Percentiles rank a stretch among this genome's conserved stretches.
Conservation (phyloP, 2,329 filamentous ascomycete species). For the Lachnellula hyalina region DNA sequence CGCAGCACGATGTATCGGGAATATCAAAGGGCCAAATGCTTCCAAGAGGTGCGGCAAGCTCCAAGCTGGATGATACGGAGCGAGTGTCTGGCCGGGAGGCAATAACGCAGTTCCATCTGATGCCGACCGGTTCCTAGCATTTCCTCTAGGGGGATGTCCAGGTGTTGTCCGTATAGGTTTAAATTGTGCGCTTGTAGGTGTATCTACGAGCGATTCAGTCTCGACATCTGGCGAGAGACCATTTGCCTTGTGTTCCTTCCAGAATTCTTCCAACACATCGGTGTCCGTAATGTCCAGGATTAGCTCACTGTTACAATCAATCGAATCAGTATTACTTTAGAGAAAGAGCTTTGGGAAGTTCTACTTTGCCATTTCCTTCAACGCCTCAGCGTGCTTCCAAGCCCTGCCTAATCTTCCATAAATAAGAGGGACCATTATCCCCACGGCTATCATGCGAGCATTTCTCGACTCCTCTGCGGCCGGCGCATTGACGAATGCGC, state of each 20-base stretch:
- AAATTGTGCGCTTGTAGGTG: slow-evolving; percentile 40
- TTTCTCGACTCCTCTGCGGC: slow-evolving; percentile 76
- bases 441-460: slow-evolving; percentile 89
- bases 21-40: slow-evolving; percentile 84
- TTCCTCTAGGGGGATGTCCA: slow-evolving; percentile 34
- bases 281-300: slow-evolving; percentile 61
- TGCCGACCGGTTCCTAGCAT: slow-evolving; percentile 52
- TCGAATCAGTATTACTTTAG: slow-evolving; percentile 20
- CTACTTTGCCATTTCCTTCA: slow-evolving; percentile 71
- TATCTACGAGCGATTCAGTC: slow-evolving; percentile 28
- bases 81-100: slow-evolving; percentile 60
- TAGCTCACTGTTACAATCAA: slow-evolving; percentile 42
- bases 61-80: slow-evolving; percentile 78
- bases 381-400: slow-evolving; percentile 76
- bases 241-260: slow-evolving; percentile 55
- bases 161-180: slow-evolving; percentile 32
- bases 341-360: slow-evolving; percentile 12
- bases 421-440: slow-evolving; percentile 78
- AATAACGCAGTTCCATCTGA: slow-evolving; percentile 57
- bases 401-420: slow-evolving; percentile 80
- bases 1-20: slow-evolving; percentile 83
- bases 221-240: slow-evolving; percentile 15
- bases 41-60: slow-evolving; percentile 74
- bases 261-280: slow-evolving; percentile 69
- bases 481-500: slow-evolving; percentile 81